A percentile compares a stretch with the other conserved stretches of the same genome.
phyloP scores from a whole-genome alignment of 2,329 filamentous ascomycete species.

The Colletotrichum sp. region DNA sequence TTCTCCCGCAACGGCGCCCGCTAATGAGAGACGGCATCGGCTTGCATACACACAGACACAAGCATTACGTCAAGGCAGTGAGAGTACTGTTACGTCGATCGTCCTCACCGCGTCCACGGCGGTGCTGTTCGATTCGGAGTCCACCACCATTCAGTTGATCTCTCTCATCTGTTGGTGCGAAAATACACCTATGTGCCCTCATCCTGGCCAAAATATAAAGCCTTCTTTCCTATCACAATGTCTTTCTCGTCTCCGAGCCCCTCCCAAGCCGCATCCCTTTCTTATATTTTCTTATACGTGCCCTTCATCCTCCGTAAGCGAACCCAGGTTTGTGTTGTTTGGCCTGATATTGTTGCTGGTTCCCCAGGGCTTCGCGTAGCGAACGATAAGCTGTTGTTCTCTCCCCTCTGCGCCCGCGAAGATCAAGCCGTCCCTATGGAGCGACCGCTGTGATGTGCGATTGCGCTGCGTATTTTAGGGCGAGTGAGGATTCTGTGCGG shows the following conservation, averaged over 20 bases:
- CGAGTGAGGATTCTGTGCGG: not conserved
- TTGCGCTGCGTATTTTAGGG: not conserved
- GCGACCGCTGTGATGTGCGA: not conserved
- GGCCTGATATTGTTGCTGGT: not conserved
- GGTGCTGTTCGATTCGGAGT: not conserved
- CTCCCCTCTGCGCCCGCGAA: not conserved
- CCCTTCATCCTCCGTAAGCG: not conserved
- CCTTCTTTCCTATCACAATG: not conserved
- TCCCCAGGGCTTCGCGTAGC: not conserved
- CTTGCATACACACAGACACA: not conserved
- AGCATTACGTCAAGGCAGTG: not conserved
- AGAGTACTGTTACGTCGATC: not conserved
- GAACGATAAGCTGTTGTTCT: not conserved
- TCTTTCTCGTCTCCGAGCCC: not conserved
- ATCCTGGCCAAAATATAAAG: not conserved
- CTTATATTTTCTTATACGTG: not conserved
- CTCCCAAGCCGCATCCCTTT: not conserved
- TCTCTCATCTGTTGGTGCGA: not conserved
- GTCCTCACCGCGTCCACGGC: not conserved
- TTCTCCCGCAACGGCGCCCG: not conserved
- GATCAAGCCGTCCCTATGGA: not conserved
- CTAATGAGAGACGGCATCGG: not conserved
- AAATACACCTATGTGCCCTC: not conserved
- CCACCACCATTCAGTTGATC: not conserved
- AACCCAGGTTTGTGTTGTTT: not conserved